Percentiles rank a stretch among this genome's conserved stretches.
phyloP scores from a whole-genome alignment of 1,284 basidiomycete species.

The Boletellus sp. region DNA sequence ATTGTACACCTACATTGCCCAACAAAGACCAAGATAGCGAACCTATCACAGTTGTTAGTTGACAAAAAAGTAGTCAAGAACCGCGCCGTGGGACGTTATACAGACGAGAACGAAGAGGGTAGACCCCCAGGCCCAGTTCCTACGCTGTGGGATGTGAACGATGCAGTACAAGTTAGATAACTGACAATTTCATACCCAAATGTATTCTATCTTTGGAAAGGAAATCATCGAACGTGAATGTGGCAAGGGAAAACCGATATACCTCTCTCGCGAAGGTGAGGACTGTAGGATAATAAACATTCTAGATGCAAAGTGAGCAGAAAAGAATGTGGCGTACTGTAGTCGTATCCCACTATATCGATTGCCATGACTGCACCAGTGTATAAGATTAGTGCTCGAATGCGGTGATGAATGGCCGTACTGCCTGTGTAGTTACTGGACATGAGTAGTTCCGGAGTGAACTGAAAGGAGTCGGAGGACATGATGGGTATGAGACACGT shows the following conservation, averaged over 20 bases:
- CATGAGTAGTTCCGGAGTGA: neutral
- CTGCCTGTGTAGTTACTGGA: neutral
- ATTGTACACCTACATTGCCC: neutral
- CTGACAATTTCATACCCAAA: neutral
- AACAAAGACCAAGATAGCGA: neutral
- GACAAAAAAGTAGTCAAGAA: neutral
- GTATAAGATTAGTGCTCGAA: neutral
- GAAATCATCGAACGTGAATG: neutral
- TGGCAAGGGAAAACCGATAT: neutral
- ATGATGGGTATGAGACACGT: neutral
- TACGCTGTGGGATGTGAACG: neutral
- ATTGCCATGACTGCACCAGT: neutral
- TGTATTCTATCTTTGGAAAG: neutral
- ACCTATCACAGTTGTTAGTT: neutral
- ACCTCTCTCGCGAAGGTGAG: neutral
- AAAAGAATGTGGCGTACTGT: neutral
- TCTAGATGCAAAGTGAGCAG: neutral
- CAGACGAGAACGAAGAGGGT: neutral
- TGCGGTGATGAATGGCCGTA: neutral
- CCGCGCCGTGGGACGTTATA: neutral
- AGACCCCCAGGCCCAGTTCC: neutral
- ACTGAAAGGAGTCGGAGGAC: neutral
- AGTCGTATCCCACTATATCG: neutral
- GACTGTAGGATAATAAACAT: neutral
- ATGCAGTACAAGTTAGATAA: neutral